Percentiles rank a stretch among this genome's conserved stretches.
These are phyloP conservation scores for Candida vartiovaarae DNA, from an alignment of 805 yeast genomes.

Conservation along the genomic window DNA sequence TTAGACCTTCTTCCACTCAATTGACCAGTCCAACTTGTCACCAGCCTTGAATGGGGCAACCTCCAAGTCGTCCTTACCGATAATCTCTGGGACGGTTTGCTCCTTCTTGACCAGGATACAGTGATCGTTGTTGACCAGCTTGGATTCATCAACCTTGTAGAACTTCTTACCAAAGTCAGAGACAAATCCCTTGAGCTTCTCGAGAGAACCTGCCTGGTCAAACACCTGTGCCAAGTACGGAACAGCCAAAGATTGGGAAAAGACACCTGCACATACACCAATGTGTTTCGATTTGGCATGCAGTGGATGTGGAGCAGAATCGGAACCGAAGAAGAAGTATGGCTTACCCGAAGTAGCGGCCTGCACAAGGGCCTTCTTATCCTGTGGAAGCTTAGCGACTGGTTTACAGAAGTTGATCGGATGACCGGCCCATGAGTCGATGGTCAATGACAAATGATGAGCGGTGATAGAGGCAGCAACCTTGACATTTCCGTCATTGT, in stretches of 20 bases:
- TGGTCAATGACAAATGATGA: conserved; percentile 82
- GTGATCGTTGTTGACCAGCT: conserved; percentile 39
- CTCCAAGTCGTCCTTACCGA: conserved; percentile 38
- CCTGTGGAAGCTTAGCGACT: conserved; percentile 88
- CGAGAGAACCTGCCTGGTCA: conserved; percentile 55
- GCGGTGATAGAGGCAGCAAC: conserved; percentile 96
- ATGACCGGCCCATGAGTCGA: conserved; percentile 96
- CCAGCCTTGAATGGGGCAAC: conserved; percentile 89
- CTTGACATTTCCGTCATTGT: conserved; percentile 32
- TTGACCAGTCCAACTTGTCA: conserved; percentile 59
- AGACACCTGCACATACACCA: conserved; percentile 98
- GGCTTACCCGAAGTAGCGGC: conserved; percentile 93
- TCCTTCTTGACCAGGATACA: conserved; percentile 49
- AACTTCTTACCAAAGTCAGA: conserved; percentile 65
- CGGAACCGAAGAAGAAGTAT: conserved; percentile 94
- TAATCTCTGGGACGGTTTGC: conserved; percentile 51
- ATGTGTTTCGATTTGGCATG: conserved; percentile 66
- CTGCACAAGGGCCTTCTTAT: conserved; percentile 66
- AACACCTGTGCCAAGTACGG: conserved; percentile 85
- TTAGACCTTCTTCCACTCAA: conserved; percentile 51
- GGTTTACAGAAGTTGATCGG: conserved; percentile 96
- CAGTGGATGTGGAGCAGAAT: conserved; percentile 95
- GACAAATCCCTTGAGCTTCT: conserved; percentile 66
- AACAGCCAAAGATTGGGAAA: conserved; percentile 77
- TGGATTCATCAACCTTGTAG: conserved; percentile 48